phyloP scores from a whole-genome alignment of 106 monocot genomes.

The Allium fistulosum region DNA sequence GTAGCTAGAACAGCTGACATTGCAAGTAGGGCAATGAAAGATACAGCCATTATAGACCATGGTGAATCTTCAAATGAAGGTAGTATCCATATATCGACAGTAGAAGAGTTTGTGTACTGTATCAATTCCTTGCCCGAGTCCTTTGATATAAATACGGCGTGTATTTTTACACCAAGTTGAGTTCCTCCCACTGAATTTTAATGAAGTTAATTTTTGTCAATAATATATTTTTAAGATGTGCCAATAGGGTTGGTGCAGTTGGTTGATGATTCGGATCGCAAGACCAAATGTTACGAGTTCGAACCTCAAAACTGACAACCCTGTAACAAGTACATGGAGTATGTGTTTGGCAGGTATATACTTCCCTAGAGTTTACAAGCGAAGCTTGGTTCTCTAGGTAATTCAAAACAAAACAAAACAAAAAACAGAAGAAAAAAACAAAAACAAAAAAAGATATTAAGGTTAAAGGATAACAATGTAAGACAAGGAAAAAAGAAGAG shows the following conservation, averaged over 20 bases:
- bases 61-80: conserved; percentile 50
- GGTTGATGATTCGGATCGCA: neutral
- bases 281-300: too few species aligned
- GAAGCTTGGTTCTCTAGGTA: neutral
- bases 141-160: conserved; percentile 66
- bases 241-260: neutral
- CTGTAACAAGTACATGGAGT: too few species aligned
- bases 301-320: too few species aligned
- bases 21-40: conserved; percentile 70
- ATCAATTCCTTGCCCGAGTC: conserved; percentile 58
- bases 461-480: too few species aligned
- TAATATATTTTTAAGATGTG: neutral
- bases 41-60: conserved; percentile 76
- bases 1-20: conserved; percentile 62
- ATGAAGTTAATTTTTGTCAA: neutral
- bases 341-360: too few species aligned
- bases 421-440: too few species aligned
- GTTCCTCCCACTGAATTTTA: conserved; percentile 65
- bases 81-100: conserved; percentile 61
- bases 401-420: too few species aligned
- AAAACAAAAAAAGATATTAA: too few species aligned
- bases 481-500: too few species aligned
- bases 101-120: conserved; percentile 33
- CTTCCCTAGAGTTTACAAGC: neutral
- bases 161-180: conserved; percentile 47